Conservation (phyloP, 2,329 filamentous ascomycete species). For the Xylariaceae sp. region DNA sequence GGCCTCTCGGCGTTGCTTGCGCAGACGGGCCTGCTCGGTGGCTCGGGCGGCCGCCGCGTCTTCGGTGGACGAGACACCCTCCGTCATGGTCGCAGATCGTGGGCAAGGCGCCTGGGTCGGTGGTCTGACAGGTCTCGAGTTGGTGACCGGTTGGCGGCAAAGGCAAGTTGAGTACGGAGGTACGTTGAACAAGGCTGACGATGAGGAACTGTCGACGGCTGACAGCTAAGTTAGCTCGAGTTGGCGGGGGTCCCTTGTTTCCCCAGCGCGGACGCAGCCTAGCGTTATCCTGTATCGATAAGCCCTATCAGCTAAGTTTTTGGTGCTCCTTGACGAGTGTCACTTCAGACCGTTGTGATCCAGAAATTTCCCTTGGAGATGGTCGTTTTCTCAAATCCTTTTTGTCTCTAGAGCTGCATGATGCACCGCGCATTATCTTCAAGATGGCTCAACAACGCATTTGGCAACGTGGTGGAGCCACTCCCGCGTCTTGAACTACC, state of each 20-base stretch:
- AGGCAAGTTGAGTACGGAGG: too few relatives aligned
- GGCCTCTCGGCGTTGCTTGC: constrained; percentile 71
- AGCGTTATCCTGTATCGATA: too few relatives aligned
- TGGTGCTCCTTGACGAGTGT: too few relatives aligned
- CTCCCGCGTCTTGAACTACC: constrained; percentile 32
- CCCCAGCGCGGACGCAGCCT: too few relatives aligned
- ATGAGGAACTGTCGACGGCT: too few relatives aligned
- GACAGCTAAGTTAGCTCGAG: too few relatives aligned
- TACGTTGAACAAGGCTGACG: too few relatives aligned
- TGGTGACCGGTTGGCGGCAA: too few relatives aligned
- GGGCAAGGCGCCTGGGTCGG: neutral
- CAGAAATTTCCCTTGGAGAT: constrained; percentile 2
- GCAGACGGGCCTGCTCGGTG: constrained; percentile 61
- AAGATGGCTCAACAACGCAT: constrained; percentile 34
- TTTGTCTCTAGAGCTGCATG: constrained; percentile 4
- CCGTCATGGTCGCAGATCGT: constrained; percentile 16
- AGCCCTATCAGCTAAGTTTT: too few relatives aligned
- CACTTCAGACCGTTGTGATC: neutral
- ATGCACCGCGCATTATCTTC: constrained; percentile 39
- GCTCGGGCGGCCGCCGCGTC: constrained; percentile 46
- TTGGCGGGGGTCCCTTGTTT: too few relatives aligned
- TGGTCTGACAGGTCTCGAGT: neutral
- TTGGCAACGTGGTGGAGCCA: constrained; percentile 35
- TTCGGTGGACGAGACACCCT: constrained; percentile 24
- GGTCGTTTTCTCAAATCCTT: too few relatives aligned